Percentiles rank a stretch among this genome's conserved stretches.
Conservation (phyloP, 371 early-diverging fungal species). For the Rhizomucor pusillus region DNA sequence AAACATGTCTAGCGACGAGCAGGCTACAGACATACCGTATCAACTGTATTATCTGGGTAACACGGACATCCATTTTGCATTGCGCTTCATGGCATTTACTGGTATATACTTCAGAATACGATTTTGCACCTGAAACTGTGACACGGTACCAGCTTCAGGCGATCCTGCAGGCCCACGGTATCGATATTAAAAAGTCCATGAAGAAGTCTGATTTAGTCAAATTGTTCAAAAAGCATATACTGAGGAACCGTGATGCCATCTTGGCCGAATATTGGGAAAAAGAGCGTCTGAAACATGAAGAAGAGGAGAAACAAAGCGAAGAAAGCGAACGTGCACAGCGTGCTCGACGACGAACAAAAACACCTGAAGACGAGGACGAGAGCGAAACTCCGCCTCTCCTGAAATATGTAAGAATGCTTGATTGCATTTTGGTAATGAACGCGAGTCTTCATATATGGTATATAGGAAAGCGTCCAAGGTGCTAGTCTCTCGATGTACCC, state of each 20-base stretch:
- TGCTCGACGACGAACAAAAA: not conserved
- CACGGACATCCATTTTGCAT: too few species aligned
- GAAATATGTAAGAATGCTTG: too few species aligned
- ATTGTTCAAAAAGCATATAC: constrained; percentile 9
- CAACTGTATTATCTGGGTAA: constrained; percentile 21
- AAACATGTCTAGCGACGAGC: not conserved
- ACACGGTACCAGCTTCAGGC: constrained; percentile 15
- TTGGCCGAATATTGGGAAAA: constrained; percentile 6
- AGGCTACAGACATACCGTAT: constrained; percentile 6
- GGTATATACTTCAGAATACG: constrained; percentile 1
- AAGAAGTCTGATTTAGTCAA: constrained; percentile 8
- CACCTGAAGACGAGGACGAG: not conserved
- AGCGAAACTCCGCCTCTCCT: not conserved
- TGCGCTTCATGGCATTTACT: not conserved
- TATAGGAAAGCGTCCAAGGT: too few species aligned
- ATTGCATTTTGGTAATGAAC: too few species aligned
- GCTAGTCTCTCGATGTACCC: too few species aligned
- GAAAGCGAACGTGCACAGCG: not conserved
- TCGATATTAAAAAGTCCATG: not conserved
- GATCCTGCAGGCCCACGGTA: constrained; percentile 9
- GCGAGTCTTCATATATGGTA: too few species aligned
- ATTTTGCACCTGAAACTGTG: constrained; percentile 11
- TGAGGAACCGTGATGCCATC: constrained; percentile 1
- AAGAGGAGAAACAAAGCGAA: constrained; percentile 2
- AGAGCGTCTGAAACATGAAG: not conserved